These are phyloP conservation scores for Scleromitrula shiraiana DNA, from an alignment of 2,329 filamentous ascomycete genomes.

Conservation along the genomic window DNA sequence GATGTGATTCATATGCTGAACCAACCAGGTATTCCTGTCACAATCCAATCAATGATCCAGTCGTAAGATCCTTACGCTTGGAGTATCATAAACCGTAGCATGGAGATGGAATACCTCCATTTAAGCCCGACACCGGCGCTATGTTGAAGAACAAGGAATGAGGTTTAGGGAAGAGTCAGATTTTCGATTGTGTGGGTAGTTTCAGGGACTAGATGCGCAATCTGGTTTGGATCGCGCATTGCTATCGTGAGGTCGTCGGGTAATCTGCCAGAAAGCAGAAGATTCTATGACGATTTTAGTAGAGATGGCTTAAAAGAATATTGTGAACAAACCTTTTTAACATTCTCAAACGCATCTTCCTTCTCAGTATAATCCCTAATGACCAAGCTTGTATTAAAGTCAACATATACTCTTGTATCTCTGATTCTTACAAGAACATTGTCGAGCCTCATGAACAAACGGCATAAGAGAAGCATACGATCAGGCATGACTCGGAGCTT, in stretches of 20 bases:
- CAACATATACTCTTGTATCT: conserved; percentile 86
- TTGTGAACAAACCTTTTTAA: conserved; percentile 55
- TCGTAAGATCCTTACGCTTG: too few species aligned
- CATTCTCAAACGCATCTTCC: conserved; percentile 70
- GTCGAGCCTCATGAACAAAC: conserved; percentile 90
- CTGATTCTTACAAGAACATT: conserved; percentile 80
- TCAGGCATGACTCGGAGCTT: conserved; percentile 92
- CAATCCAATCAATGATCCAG: too few species aligned
- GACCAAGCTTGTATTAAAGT: conserved; percentile 72
- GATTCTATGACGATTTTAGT: conserved; percentile 33
- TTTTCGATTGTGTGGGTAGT: conserved; percentile 60
- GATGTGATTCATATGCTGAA: too few species aligned
- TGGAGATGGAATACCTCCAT: too few species aligned
- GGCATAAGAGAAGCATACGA: conserved; percentile 72
- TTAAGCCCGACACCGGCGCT: neutral
- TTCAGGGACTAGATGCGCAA: conserved; percentile 61
- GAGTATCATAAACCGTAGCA: too few species aligned
- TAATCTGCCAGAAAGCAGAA: conserved; percentile 41
- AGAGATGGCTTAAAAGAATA: neutral
- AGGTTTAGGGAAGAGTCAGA: conserved; percentile 20
- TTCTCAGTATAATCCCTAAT: conserved; percentile 86
- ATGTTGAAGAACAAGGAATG: neutral
- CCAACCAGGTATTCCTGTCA: too few species aligned
- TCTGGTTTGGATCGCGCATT: conserved; percentile 70
- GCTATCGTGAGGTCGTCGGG: conserved; percentile 69